A percentile compares a stretch with the other conserved stretches of the same genome.
Conservation (phyloP, 2,329 filamentous ascomycete genomes). For the Dactylonectria macrodidyma region DNA sequence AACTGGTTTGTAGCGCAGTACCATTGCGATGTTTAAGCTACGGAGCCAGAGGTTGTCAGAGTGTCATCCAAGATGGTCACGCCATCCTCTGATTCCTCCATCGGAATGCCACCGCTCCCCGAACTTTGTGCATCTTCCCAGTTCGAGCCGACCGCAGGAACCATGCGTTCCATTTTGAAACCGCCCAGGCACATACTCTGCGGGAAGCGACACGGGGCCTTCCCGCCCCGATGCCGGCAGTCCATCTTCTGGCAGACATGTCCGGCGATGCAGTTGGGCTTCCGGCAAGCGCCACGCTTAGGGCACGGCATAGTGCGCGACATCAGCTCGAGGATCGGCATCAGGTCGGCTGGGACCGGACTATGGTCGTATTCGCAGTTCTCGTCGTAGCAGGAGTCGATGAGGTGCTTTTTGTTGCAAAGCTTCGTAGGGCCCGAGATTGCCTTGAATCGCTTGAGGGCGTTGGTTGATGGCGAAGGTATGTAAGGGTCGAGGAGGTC, state of each 20-base stretch:
- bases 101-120: too few species aligned
- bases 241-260: slow-evolving; percentile 43
- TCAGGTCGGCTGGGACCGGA: slow-evolving; percentile 37
- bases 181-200: too few species aligned
- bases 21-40: too few species aligned
- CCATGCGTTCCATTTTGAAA: too few species aligned
- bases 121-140: too few species aligned
- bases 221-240: slow-evolving; percentile 39
- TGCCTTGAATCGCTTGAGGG: slow-evolving; percentile 33
- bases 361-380: slow-evolving; percentile 40
- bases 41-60: too few species aligned
- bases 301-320: slow-evolving; percentile 41
- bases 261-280: slow-evolving; percentile 35
- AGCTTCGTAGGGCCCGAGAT: slow-evolving; percentile 33
- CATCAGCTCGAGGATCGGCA: slow-evolving; percentile 31
- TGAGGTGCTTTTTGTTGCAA: slow-evolving; percentile 42
- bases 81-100: too few species aligned
- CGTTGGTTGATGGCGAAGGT: slow-evolving; percentile 15
- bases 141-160: too few species aligned
- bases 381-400: slow-evolving; percentile 32
- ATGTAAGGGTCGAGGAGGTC: slow-evolving; percentile 41
- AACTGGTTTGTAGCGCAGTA: too few species aligned
- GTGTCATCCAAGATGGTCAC: too few species aligned
- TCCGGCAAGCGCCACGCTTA: slow-evolving; percentile 31
- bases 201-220: slow-evolving; percentile 40